Base-by-base conservation (phyloP, 2,329 filamentous ascomycete genomes). In the Trichoderma atrobrunneum region DNA sequence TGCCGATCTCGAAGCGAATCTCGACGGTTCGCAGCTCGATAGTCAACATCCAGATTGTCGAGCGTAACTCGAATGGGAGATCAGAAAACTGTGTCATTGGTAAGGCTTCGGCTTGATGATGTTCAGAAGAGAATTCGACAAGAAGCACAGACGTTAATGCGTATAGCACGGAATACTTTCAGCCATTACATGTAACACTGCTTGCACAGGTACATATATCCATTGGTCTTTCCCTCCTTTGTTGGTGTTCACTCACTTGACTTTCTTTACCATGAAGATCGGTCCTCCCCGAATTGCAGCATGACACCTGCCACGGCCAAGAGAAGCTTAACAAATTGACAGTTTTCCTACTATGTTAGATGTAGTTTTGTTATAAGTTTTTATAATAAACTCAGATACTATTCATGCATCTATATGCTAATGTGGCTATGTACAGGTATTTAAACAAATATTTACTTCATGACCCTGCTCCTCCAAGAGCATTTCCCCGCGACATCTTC, bases 371-470 rank as follows among this genome's bases (percentile, higher is more conserved):
- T 43, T n/a, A n/a, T 43, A 43, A 43, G 18, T 18, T n/a, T 8
- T 10, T n/a, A 21, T 62, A n/a, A 39, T 62, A 62, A 43, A n/a
- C 39, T 43, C 32, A 34, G 28, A 54, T 54, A 66, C 39, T 66
- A 54, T 54, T 30, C 51, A 32, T 14, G 24, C 30, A 66, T 66
- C 26, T 12, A 39, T 60, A 62, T 70, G 62, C 24, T 28, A 36
- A 21, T 39, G 11, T 51, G 14, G 24, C 34, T 71, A 71, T 71
- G 68, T 71, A 71, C 68, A 71, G 36, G 28, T 60, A 51, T 60
- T 34, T 48, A 48, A 32, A 43, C 34, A 68, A 67, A n/a, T 68
- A 60, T 68, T 43, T 60, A 68, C 54, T 59, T n/a, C 12, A 48
- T 30, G 18, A 57, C n/a, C 24, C 18, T 24, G 63, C 64, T 43